Evolutionary conservation across 2,329 filamentous ascomycete species (phyloP).

Genomic region (Ustilaginoidea virens): DNA sequence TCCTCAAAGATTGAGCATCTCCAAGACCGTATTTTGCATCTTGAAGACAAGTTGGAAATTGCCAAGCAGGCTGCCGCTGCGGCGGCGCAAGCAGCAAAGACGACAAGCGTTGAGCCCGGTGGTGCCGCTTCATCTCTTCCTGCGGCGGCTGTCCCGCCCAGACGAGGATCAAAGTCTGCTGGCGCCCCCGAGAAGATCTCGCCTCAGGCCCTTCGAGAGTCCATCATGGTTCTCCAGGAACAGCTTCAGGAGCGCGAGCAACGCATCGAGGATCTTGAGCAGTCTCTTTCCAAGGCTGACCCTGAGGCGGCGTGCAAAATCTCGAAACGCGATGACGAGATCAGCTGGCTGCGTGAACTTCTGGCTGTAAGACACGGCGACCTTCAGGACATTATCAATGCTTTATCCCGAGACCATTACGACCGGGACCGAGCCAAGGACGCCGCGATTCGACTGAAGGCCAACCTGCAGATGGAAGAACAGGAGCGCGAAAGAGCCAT

Average conservation of each 20-base stretch:
- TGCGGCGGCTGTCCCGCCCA: conserved; percentile 8
- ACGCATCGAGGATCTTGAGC: conserved; percentile 75
- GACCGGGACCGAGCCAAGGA: conserved; percentile 72
- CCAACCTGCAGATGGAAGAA: conserved; percentile 95
- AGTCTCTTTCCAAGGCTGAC: conserved; percentile 51
- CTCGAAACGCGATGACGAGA: conserved; percentile 85
- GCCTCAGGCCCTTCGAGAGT: conserved; percentile 85
- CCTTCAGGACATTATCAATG: conserved; percentile 76
- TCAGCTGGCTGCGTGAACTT: conserved; percentile 86
- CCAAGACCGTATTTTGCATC: conserved; percentile 67
- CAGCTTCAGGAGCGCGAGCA: conserved; percentile 89
- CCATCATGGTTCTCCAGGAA: conserved; percentile 90
- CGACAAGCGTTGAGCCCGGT: conserved; percentile 27
- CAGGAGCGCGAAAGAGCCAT: conserved; percentile 81
- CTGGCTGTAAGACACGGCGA: conserved; percentile 83
- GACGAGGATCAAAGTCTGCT: conserved; percentile 18
- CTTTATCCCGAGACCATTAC: conserved; percentile 58
- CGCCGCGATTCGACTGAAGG: conserved; percentile 80
- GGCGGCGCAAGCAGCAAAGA: conserved; percentile 60
- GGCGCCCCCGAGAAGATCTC: conserved; percentile 73
- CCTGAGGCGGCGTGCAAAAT: conserved; percentile 69
- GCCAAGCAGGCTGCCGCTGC: conserved; percentile 76
- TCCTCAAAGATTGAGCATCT: conserved; percentile 75
- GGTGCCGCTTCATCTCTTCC: conserved; percentile 6
- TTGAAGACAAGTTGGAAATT: conserved; percentile 85